These are phyloP conservation scores for Suhomyces prunicola DNA, from an alignment of 805 yeast genomes.

Conservation along the genomic window DNA sequence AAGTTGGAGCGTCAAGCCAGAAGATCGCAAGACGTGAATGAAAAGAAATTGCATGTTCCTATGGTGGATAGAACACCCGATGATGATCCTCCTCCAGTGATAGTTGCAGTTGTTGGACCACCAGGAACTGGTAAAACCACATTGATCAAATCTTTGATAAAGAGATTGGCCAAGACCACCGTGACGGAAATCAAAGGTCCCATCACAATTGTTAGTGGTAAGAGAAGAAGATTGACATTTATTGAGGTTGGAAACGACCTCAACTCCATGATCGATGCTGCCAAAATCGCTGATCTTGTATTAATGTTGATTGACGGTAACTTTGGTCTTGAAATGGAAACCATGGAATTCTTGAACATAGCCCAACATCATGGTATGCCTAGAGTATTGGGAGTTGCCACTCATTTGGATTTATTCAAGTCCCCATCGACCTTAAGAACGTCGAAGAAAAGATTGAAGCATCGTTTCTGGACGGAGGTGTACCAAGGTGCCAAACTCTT, in stretches of 20 bases:
- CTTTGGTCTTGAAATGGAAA: conserved; percentile 98
- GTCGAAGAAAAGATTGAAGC: conserved; percentile 85
- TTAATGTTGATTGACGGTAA: conserved; percentile 90
- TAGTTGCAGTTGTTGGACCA: conserved; percentile 97
- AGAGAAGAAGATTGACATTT: conserved; percentile 86
- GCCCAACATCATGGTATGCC: conserved; percentile 99
- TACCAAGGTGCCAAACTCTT: conserved; percentile 97
- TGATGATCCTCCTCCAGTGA: conserved; percentile 95
- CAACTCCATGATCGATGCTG: conserved; percentile 94
- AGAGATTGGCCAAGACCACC: conserved; percentile 84
- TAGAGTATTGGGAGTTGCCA: conserved; percentile 88
- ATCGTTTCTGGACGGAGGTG: conserved; percentile 98
- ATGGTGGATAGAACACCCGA: conserved; percentile 98
- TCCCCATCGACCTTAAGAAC: conserved; percentile 86
- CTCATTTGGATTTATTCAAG: conserved; percentile 92
- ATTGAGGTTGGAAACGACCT: conserved; percentile 90
- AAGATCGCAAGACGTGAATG: conserved; percentile 79
- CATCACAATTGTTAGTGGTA: conserved; percentile 93
- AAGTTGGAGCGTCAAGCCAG: conserved; percentile 81
- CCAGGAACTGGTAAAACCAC: conserved; percentile 98
- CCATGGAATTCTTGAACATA: conserved; percentile 95
- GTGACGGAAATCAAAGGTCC: conserved; percentile 91
- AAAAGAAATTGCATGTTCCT: conserved; percentile 88
- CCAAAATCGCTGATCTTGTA: conserved; percentile 92
- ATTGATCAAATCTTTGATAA: conserved; percentile 80